These are phyloP conservation scores for Sophora flavescens DNA, from an alignment of 306 rosid genomes.

Conservation along the genomic window DNA sequence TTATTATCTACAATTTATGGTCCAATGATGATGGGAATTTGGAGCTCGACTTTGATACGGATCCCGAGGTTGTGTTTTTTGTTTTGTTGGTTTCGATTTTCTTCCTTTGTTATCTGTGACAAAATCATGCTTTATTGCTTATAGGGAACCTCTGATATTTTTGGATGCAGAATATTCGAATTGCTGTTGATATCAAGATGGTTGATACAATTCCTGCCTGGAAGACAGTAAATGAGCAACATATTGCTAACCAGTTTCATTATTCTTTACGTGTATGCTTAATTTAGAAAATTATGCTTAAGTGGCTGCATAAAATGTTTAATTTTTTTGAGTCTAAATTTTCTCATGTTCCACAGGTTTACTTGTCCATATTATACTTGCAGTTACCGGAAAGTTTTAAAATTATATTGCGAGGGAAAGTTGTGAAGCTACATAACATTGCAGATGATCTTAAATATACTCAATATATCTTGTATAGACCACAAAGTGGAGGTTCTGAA, in stretches of 20 bases:
- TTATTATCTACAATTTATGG: slow-evolving; percentile 88
- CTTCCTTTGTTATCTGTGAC: neutral
- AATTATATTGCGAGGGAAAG: slow-evolving; percentile 72
- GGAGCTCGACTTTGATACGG: slow-evolving; percentile 81
- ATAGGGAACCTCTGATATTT: slow-evolving; percentile 39
- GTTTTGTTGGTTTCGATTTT: neutral
- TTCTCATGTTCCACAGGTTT: slow-evolving; percentile 65
- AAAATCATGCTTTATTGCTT: slow-evolving; percentile 10
- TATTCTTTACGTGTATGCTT: slow-evolving; percentile 85
- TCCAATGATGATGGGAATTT: slow-evolving; percentile 58
- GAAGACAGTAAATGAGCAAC: slow-evolving; percentile 62
- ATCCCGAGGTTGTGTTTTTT: slow-evolving; percentile 68
- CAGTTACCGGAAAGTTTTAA: slow-evolving; percentile 64
- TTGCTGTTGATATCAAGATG: slow-evolving; percentile 62
- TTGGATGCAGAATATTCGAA: slow-evolving; percentile 73
- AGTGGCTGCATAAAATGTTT: slow-evolving; percentile 17
- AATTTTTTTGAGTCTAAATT: slow-evolving; percentile 38
- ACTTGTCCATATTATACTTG: slow-evolving; percentile 91
- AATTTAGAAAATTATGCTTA: slow-evolving; percentile 27
- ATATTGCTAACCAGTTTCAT: slow-evolving; percentile 66
- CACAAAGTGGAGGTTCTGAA: slow-evolving; percentile 59
- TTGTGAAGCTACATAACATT: slow-evolving; percentile 72
- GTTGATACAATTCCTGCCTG: slow-evolving; percentile 22
- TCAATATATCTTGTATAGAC: slow-evolving; percentile 70
- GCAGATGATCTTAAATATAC: slow-evolving; percentile 73